Conservation (phyloP, 345 rosid genomes). For the Citropsis articulata region DNA sequence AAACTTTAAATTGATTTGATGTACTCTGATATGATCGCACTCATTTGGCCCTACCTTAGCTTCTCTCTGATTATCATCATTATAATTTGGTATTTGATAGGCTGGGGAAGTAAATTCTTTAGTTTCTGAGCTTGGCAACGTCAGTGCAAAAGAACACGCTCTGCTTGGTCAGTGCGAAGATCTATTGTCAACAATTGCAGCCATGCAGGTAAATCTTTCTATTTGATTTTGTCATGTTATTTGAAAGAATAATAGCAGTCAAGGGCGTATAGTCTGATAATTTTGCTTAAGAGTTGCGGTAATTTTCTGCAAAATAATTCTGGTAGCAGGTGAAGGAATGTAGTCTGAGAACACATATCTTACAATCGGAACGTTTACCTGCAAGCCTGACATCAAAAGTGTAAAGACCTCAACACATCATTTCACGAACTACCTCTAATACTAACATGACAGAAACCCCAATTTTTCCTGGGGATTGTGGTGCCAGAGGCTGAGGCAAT, state of each 20-base stretch:
- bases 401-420: slow-evolving; percentile 24
- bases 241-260: background rate
- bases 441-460: slow-evolving; percentile 22
- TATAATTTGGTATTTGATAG: slow-evolving; percentile 30
- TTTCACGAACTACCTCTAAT: slow-evolving; percentile 8
- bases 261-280: background rate
- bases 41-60: background rate
- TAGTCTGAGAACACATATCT: slow-evolving; percentile 57
- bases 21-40: too few relatives aligned
- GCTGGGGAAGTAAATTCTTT: slow-evolving; percentile 47
- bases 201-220: slow-evolving; percentile 51
- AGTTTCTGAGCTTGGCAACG: slow-evolving; percentile 49
- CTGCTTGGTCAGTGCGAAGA: slow-evolving; percentile 55
- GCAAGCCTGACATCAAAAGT: slow-evolving; percentile 33
- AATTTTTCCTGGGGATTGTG: slow-evolving; percentile 1
- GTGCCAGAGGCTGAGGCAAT: slow-evolving; percentile 18
- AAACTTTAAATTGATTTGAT: background rate
- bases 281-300: background rate
- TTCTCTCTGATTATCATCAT: background rate
- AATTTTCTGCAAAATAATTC: background rate
- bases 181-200: slow-evolving; percentile 51
- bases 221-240: background rate
- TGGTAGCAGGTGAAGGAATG: slow-evolving; percentile 61
- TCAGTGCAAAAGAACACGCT: slow-evolving; percentile 50
- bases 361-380: slow-evolving; percentile 42